phyloP scores from a whole-genome alignment of 371 early-diverging fungal species.

The Mortierella sp. region DNA sequence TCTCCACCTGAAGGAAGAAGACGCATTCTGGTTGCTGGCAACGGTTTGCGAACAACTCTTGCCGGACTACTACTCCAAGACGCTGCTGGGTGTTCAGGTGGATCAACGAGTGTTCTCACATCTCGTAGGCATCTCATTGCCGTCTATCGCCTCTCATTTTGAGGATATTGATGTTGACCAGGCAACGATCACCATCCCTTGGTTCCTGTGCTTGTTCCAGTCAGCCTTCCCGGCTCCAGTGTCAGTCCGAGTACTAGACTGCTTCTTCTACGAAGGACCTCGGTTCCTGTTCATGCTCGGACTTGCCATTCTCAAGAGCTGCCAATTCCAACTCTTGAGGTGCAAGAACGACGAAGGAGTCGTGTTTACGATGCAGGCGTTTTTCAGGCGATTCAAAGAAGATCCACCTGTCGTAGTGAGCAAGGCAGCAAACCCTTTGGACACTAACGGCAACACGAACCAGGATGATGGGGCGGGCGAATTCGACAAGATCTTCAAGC shows the following conservation, averaged over 20 bases:
- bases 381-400: slow-evolving; percentile 23
- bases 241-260: slow-evolving; percentile 55
- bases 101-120: slow-evolving; percentile 70
- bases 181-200: slow-evolving; percentile 69
- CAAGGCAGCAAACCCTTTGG: neutral
- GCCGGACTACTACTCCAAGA: slow-evolving; percentile 74
- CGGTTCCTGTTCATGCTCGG: slow-evolving; percentile 70
- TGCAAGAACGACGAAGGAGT: slow-evolving; percentile 66
- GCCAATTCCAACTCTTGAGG: slow-evolving; percentile 57
- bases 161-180: slow-evolving; percentile 64
- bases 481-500: neutral
- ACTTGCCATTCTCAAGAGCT: slow-evolving; percentile 67
- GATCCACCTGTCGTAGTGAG: neutral
- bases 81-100: slow-evolving; percentile 71
- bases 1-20: slow-evolving; percentile 68
- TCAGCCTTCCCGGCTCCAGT: slow-evolving; percentile 59
- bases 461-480: neutral
- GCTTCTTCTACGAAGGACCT: slow-evolving; percentile 67
- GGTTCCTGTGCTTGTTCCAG: slow-evolving; percentile 74
- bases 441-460: neutral
- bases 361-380: slow-evolving; percentile 30
- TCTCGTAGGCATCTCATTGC: slow-evolving; percentile 61
- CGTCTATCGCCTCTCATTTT: slow-evolving; percentile 61
- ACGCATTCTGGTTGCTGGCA: slow-evolving; percentile 73
- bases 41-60: slow-evolving; percentile 55